These are phyloP conservation scores for Trichosporon asahii DNA, from an alignment of 1,284 basidiomycete species.

Conservation along the genomic window DNA sequence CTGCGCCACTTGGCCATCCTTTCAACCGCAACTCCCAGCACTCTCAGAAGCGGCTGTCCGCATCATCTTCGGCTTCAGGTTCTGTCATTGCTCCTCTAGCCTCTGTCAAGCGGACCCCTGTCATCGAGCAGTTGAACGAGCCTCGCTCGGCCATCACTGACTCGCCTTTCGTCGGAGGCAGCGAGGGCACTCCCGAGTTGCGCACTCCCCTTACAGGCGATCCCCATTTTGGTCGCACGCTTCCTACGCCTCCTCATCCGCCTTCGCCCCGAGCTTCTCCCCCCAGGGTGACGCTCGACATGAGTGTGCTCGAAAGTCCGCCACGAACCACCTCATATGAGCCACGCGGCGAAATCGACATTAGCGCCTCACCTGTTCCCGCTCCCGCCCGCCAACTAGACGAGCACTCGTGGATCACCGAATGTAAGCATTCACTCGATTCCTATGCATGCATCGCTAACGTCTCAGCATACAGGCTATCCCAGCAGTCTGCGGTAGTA, in stretches of 20 bases:
- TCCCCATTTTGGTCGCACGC: neutral
- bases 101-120: neutral
- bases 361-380: neutral
- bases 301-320: neutral
- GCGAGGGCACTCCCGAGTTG: slow-evolving; percentile 34
- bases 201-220: slow-evolving; percentile 26
- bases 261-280: neutral
- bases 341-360: neutral
- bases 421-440: slow-evolving; percentile 13
- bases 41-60: neutral
- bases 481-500: slow-evolving; percentile 5
- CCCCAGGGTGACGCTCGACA: neutral
- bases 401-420: slow-evolving; percentile 26
- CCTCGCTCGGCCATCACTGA: neutral
- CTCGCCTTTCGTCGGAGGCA: slow-evolving; percentile 7
- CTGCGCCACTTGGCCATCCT: slow-evolving; percentile 9
- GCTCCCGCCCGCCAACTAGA: neutral
- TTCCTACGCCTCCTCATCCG: neutral
- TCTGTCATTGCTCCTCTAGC: neutral
- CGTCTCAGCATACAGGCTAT: slow-evolving; percentile 16
- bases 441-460: slow-evolving; percentile 15
- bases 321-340: neutral
- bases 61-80: neutral
- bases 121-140: neutral
- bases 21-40: neutral